Conservation (phyloP, 371 early-diverging fungal genomes). For the Rhizopus arrhizus region DNA sequence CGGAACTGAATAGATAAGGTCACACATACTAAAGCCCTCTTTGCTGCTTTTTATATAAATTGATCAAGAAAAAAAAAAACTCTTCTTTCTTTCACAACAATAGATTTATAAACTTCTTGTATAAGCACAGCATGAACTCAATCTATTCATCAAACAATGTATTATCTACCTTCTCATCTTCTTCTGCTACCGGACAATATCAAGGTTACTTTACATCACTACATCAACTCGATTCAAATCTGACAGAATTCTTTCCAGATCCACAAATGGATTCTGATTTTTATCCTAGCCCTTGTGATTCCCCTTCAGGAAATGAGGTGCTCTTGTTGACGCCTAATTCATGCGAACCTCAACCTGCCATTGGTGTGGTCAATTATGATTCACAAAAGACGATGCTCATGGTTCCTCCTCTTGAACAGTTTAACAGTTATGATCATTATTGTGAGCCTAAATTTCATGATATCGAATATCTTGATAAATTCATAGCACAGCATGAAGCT, state of each 20-base stretch:
- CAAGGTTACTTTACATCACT: slow-evolving; percentile 23
- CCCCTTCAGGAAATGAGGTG: slow-evolving; percentile 11
- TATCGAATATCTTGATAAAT: slow-evolving; percentile 29
- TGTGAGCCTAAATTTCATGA: slow-evolving; percentile 5
- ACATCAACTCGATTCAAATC: slow-evolving; percentile 13
- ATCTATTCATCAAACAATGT: not conserved
- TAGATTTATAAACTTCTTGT: no score
- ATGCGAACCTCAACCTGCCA: not conserved
- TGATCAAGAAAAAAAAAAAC: not conserved
- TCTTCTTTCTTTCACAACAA: no score
- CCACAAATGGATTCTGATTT: slow-evolving; percentile 13
- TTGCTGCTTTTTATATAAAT: slow-evolving; percentile 17
- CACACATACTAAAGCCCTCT: not conserved
- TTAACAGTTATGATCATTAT: slow-evolving; percentile 4
- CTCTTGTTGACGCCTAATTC: slow-evolving; percentile 8
- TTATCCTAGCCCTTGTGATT: slow-evolving; percentile 27
- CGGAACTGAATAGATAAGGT: slow-evolving; percentile 7
- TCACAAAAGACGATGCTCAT: slow-evolving; percentile 5
- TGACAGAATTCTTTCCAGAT: slow-evolving; percentile 8
- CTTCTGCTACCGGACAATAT: slow-evolving; percentile 8
- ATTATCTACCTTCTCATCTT: slow-evolving; percentile 14
- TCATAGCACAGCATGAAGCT: slow-evolving; percentile 38
- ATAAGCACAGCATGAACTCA: not conserved
- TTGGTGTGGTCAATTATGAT: not conserved
- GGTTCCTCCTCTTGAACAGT: slow-evolving; percentile 32